Evolutionary conservation across 2,329 filamentous ascomycete genomes (phyloP), one percentile per base, ranked within the genome.

Genomic region (Davidsoniella virescens): DNA sequence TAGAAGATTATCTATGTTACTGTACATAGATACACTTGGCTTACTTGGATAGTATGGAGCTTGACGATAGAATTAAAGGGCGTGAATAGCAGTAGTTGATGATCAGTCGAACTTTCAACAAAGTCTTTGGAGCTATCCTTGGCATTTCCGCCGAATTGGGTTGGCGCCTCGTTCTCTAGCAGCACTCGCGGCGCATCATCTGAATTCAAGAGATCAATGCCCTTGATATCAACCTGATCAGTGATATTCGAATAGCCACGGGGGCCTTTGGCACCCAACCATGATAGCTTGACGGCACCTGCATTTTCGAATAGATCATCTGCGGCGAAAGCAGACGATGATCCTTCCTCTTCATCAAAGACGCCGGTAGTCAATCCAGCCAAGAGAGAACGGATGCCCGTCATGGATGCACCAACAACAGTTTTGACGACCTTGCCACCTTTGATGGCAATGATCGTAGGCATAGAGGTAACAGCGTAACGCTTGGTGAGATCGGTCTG

Each of bases 41-140:
- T 52, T 66, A 77, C 77, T 69, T 82, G 78, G 29, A 82, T 67
- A 9, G 87, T 88, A 67, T 95, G 90, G 47, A 96, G 74, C 70
- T 96, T 98, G 56, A 94, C 64, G 44, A 80, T 85, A 29, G 82
- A 78, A 64, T 88, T 82, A 67, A 98, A 94, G 1, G 92, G 90
- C 52, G 93, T 73, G 65, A 82, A 96, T 44, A 98, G 74, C 75
- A 96, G 84, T 55, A 98, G 70, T 70, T 98, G 92, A 67, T 96
- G 88, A 62, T 98, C 92, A 36, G 90, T 93, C 61, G 95, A 90
- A 64, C 87, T 95, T 70, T 95, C 86, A 18, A 96, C 80, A 82
- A 85, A 96, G 65, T 98, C 90, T 61, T 55, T 25, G 68, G 63
- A 33, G 55, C 53, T 33, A 68, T 66, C 8, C 66, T 64, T 16